Base-by-base conservation (phyloP, 768 basidiomycete genomes). In the Boletellus ananiceps region DNA sequence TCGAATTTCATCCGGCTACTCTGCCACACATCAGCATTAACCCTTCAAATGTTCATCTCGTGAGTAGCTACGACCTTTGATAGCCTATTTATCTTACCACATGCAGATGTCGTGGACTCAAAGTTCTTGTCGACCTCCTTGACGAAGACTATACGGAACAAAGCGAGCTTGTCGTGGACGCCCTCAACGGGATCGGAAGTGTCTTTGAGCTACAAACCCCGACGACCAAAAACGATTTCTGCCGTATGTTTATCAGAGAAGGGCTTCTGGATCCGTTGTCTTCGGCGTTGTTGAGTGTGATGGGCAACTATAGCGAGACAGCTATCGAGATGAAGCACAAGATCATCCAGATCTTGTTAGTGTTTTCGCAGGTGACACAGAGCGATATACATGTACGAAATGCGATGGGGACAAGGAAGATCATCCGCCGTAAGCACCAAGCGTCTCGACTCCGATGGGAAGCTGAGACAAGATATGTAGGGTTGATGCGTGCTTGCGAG, bases 31-130 rank as follows among this genome's bases (percentile, higher is more conserved):
- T 97, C 95, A 2, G 85, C 93, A 11, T 69, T 96, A 54, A 99
- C 95, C 2, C 71, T 98, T 34, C 95, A 98, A 63, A 98, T 97
- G 95, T 97, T 98, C 71, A 96, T 98, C 54, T 89, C 93, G 92
- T 93, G 63, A 50, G 91, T 81, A 19, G n/a, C n/a, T 31, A 45
- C 23, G 5, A 34, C 14, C 12, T 12, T 40, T 36, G 9, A 23
- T 3, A 8, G 13, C 52, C 13, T 29, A 48, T 47, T 13, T 12
- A 18, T 45, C 44, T 51, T 40, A 52, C 13, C 11, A 15, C 13
- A 40, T 34, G 15, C 52, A 95, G 91, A 15, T 99, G 95, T 63
- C 93, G 95, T 18, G 96, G 96, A 5, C 75, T 99, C 46, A 88
- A 89, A 60, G 89, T 94, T 25, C 78, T 99, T 0, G 95, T 98